Evolutionary conservation across 805 yeast genomes (phyloP), one percentile per base, ranked within the genome.

Genomic region (Wickerhamomyces sydowiorum): DNA sequence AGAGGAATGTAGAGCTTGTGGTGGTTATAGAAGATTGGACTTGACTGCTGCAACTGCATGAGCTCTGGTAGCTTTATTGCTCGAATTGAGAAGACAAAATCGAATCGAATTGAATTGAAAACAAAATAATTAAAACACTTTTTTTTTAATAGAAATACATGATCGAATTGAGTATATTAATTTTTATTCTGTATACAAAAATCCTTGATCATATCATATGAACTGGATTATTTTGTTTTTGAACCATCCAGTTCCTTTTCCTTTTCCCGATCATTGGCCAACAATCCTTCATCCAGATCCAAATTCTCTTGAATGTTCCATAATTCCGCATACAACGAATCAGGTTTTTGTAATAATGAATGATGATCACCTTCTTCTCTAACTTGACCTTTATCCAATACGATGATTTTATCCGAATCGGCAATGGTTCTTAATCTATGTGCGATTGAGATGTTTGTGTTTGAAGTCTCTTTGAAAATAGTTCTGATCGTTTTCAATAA

Each of bases 251-350:
- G 5, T 14, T 28, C 25, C 15, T 32, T 21, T 24, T 36, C 41
- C 22, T 37, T 45, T 25, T 44, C 38, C 31, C 48, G 35, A 17
- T 65, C 63, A 18, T 49, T 51, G 24, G 61, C 54, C 19, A 62
- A 41, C 32, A 67, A 62, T 39, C 64, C 66, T 30, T 66, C 66
- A 18, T 72, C 64, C 37, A 80, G 41, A 39, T 80, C 82, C 41
- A 84, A 64, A 51, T 82, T 76, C 60, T 91, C 97, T 67, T 93
- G 99, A 36, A 95, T 87, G 53, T 81, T 75, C 99, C 99, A 93
- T 56, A 93, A 70, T 46, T 80, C 82, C 19, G 76, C 71, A 63
- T 93, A 93, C 40, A 91, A 67, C 0, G 95, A 82, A 6, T 64
- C 67, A 1, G 69, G 67, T 34, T 66, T 64, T 9, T 59, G 62